Base-by-base conservation (phyloP, 1,284 basidiomycete genomes). In the Moesziomyces parantarcticus region DNA sequence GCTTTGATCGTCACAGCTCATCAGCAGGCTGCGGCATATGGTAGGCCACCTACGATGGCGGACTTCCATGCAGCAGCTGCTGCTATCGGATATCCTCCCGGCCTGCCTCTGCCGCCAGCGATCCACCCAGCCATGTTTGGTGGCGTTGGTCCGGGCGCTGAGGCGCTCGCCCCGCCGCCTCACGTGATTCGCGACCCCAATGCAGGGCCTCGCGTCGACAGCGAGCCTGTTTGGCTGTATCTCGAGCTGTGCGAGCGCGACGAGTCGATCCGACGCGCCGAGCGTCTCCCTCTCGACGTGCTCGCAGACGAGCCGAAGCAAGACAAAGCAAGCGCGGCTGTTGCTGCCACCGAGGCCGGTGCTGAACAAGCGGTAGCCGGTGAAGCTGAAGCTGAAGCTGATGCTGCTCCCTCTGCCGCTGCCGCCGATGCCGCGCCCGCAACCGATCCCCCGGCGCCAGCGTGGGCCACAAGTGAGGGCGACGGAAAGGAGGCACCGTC, bases 201-300 rank as follows among this genome's bases (percentile, higher is more conserved):
- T 20, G 70, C 78, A 0, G 81, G 81, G 9, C 81, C 80, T 2
- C 60, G 80, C 3, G 81, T 83, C 20, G 80, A 83, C 46, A 79
- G 72, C 42, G 81, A 82, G 57, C 76, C 77, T 0, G 82, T 83
- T 2, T 82, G 82, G 80, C 66, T 79, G 47, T 79, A 79, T 29
- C 57, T 83, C 18, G 80, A 82, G 54, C 69, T 73, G 18, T 78
- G 78, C 48, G 80, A 80, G 54, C 64, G 71, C 34, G 67, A 76
- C 43, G 77, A 79, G 44, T 73, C 72, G 20, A 45, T 68, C 18
- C 45, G 58, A 16, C 42, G 76, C 16, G 51, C 64, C 13, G 65
- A 64, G 52, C 46, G 61, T 16, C 50, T 60, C 44, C 58, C 63
- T 18, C 41, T 73, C 8, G 63, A 61, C 44, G 49, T 67, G 26